Evolutionary conservation across 371 early-diverging fungal species (phyloP).

Genomic region (Homolaphlyctis polyrhiza): DNA sequence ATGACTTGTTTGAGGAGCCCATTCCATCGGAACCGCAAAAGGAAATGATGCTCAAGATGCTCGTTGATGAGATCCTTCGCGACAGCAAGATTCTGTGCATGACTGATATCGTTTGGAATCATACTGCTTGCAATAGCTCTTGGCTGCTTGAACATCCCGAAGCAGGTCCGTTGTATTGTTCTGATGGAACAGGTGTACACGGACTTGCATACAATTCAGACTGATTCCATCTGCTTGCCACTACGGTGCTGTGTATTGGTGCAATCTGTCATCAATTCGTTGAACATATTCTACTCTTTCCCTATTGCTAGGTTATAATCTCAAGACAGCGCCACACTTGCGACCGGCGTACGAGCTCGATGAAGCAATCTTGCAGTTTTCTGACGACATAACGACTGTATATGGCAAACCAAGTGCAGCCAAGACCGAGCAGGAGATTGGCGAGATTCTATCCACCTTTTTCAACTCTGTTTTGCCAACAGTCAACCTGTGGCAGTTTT

Average conservation of each 20-base stretch:
- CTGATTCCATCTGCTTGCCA: not conserved
- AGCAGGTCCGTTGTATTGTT: conserved; percentile 52
- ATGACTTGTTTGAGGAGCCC: conserved; percentile 67
- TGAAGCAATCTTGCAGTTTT: conserved; percentile 69
- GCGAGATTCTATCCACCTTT: conserved; percentile 57
- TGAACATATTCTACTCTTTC: conserved; percentile 3
- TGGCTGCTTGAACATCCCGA: conserved; percentile 95
- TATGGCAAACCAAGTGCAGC: conserved; percentile 47
- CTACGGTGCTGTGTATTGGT: not conserved
- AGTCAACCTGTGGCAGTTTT: conserved; percentile 85
- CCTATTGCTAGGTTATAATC: conserved; percentile 70
- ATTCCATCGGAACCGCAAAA: conserved; percentile 47
- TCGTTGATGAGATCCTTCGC: conserved; percentile 50
- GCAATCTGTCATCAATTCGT: no score
- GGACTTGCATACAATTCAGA: not conserved
- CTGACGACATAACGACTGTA: conserved; percentile 26
- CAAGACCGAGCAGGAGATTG: conserved; percentile 59
- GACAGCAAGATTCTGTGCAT: conserved; percentile 70
- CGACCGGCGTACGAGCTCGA: conserved; percentile 91
- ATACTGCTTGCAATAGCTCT: conserved; percentile 82
- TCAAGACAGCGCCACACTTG: conserved; percentile 91
- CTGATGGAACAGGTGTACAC: not conserved
- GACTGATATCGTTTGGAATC: conserved; percentile 97
- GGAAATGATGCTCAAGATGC: conserved; percentile 44
- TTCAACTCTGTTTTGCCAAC: conserved; percentile 53